Conservation (phyloP, 140 eudicot species). For the Erigeron philadelphicus region DNA sequence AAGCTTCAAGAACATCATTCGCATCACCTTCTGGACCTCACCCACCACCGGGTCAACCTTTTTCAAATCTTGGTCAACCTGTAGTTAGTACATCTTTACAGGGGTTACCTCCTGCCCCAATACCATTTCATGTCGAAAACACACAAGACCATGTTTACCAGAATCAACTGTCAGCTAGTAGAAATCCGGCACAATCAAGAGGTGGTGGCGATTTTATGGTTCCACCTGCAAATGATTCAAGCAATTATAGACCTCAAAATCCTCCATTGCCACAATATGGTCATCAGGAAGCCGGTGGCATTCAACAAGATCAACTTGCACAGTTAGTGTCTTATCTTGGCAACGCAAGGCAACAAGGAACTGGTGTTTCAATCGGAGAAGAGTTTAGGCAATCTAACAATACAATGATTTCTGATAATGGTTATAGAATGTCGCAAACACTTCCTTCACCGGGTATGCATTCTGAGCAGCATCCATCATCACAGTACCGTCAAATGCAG, state of each 20-base stretch:
- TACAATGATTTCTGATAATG: slow-evolving; percentile 31
- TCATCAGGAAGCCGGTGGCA: slow-evolving; percentile 35
- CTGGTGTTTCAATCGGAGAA: slow-evolving; percentile 33
- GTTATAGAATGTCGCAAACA: slow-evolving; percentile 35
- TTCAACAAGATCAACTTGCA: slow-evolving; percentile 63
- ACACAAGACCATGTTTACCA: slow-evolving; percentile 34
- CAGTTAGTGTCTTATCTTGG: slow-evolving; percentile 71
- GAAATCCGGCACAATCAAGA: slow-evolving; percentile 32
- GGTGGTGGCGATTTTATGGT: slow-evolving; percentile 21
- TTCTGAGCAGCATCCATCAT: slow-evolving; percentile 30
- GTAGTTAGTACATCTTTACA: slow-evolving; percentile 32
- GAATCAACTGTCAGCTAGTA: slow-evolving; percentile 27
- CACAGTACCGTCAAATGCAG: slow-evolving; percentile 53
- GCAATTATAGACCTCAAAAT: slow-evolving; percentile 32
- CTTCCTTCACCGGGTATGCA: slow-evolving; percentile 34
- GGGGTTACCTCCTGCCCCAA: slow-evolving; percentile 36
- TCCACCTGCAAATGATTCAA: slow-evolving; percentile 30
- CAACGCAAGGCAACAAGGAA: slow-evolving; percentile 49
- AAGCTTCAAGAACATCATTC: slow-evolving; percentile 34
- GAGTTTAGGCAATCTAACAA: slow-evolving; percentile 42
- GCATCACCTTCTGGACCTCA: slow-evolving; percentile 54
- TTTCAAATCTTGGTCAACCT: slow-evolving; percentile 39
- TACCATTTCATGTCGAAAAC: slow-evolving; percentile 34
- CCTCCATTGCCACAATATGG: slow-evolving; percentile 26
- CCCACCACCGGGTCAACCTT: slow-evolving; percentile 34